Conservation (phyloP, 2,329 filamentous ascomycete genomes). For the Alternaria sp. region DNA sequence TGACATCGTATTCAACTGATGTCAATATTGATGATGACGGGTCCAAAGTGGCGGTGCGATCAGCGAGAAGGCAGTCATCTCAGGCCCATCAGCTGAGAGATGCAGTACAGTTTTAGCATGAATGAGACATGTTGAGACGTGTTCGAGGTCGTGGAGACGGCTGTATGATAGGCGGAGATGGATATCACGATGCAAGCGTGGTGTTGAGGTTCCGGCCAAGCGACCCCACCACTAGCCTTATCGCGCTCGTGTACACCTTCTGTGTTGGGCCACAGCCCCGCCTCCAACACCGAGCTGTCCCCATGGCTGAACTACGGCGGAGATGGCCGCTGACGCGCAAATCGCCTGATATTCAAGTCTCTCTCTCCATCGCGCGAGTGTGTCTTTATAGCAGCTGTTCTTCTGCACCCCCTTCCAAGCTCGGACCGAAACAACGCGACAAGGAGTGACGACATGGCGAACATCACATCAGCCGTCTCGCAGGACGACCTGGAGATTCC, state of each 20-base stretch:
- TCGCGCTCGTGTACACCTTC: constrained; percentile 38
- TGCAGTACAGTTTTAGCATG: not conserved
- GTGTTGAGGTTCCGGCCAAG: constrained; percentile 20
- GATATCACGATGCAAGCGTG: not conserved
- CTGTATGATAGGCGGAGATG: not conserved
- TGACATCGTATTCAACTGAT: not conserved
- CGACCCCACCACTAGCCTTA: constrained; percentile 29
- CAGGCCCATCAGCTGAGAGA: not conserved
- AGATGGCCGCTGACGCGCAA: constrained; percentile 22
- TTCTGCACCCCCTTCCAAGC: not conserved
- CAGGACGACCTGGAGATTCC: constrained; percentile 50
- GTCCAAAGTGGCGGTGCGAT: not conserved
- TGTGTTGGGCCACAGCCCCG: constrained; percentile 22
- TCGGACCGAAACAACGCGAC: not conserved
- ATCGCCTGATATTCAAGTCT: constrained; percentile 11
- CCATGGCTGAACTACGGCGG: constrained; percentile 23
- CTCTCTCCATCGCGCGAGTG: not conserved
- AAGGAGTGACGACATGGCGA: constrained; percentile 19
- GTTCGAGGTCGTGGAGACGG: not conserved
- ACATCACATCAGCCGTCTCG: constrained; percentile 43
- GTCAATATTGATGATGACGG: not conserved
- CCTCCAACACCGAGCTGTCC: constrained; percentile 15
- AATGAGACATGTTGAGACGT: not conserved
- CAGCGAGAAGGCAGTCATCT: not conserved
- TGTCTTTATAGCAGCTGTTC: not conserved